Percentiles rank a stretch among this genome's conserved stretches.
Evolutionary conservation across 1,284 basidiomycete genomes (phyloP).

Genomic region (Rhodotorula glutinis): DNA sequence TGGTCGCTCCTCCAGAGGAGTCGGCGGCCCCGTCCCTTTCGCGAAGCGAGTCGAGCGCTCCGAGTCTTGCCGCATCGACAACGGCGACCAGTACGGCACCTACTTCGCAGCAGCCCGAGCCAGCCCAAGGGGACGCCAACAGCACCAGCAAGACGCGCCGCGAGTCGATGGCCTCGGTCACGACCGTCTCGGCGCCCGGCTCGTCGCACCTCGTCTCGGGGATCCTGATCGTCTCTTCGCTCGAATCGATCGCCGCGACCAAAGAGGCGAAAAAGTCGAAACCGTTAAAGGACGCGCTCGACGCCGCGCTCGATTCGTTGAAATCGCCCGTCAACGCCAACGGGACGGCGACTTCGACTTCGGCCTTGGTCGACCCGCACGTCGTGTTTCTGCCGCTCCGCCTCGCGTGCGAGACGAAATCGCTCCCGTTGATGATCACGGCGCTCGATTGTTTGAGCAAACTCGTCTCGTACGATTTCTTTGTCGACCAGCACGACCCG

Average conservation of each 20-base stretch:
- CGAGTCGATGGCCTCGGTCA: constrained; percentile 37
- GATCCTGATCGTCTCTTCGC: constrained; percentile 67
- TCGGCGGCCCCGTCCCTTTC: no score
- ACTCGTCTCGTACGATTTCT: constrained; percentile 93
- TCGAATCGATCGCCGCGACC: constrained; percentile 80
- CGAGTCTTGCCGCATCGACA: background rate
- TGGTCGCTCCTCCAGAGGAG: no score
- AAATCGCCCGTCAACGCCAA: constrained; percentile 60
- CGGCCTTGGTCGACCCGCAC: constrained; percentile 52
- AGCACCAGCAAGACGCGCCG: constrained; percentile 12
- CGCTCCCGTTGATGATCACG: constrained; percentile 86
- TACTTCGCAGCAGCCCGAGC: constrained; percentile 7
- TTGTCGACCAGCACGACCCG: constrained; percentile 58
- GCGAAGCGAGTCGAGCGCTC: no score
- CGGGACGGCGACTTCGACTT: constrained; percentile 12
- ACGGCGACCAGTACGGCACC: background rate
- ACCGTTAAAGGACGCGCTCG: constrained; percentile 75
- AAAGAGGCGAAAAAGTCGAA: constrained; percentile 82
- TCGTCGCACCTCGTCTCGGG: constrained; percentile 48
- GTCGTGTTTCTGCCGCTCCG: constrained; percentile 90
- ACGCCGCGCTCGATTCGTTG: constrained; percentile 77
- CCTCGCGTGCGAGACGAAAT: constrained; percentile 87
- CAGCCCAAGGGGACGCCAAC: background rate
- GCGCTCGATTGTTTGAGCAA: constrained; percentile 95
- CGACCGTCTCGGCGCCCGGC: constrained; percentile 32